These are phyloP conservation scores for Spathaspora sp. DNA, from an alignment of 805 yeast genomes.

Conservation along the genomic window DNA sequence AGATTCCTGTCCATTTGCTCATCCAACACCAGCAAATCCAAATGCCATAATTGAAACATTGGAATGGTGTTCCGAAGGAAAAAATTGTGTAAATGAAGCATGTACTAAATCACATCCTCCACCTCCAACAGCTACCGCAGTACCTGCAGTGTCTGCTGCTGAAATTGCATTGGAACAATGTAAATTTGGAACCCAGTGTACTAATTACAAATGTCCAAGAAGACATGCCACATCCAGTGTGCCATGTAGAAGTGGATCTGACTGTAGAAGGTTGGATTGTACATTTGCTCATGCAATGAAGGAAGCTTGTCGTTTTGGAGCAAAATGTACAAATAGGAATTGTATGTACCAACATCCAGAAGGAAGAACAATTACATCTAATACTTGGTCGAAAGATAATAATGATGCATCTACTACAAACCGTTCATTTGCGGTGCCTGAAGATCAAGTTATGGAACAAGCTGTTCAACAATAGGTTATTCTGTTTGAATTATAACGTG, in stretches of 20 bases:
- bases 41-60: constrained; percentile 63
- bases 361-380: constrained; percentile 47
- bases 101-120: constrained; percentile 86
- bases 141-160: constrained; percentile 10
- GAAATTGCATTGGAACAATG: constrained; percentile 66
- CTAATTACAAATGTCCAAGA: constrained; percentile 72
- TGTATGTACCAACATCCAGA: constrained; percentile 82
- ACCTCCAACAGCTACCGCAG: constrained; percentile 46
- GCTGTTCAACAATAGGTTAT: constrained; percentile 30
- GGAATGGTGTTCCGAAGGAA: constrained; percentile 76
- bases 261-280: constrained; percentile 79
- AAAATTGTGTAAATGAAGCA: constrained; percentile 53
- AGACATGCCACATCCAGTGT: constrained; percentile 78
- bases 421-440: constrained; percentile 76
- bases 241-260: constrained; percentile 78
- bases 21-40: constrained; percentile 83
- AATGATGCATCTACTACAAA: constrained; percentile 39
- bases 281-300: constrained; percentile 76
- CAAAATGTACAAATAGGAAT: constrained; percentile 63
- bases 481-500: neutral
- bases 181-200: constrained; percentile 72
- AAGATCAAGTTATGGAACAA: constrained; percentile 66
- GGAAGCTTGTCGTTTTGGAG: constrained; percentile 78
- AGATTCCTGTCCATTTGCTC: constrained; percentile 82
- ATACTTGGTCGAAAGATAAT: constrained; percentile 34